phyloP scores from a whole-genome alignment of 345 rosid species.

The Cardamine resedifolia region DNA sequence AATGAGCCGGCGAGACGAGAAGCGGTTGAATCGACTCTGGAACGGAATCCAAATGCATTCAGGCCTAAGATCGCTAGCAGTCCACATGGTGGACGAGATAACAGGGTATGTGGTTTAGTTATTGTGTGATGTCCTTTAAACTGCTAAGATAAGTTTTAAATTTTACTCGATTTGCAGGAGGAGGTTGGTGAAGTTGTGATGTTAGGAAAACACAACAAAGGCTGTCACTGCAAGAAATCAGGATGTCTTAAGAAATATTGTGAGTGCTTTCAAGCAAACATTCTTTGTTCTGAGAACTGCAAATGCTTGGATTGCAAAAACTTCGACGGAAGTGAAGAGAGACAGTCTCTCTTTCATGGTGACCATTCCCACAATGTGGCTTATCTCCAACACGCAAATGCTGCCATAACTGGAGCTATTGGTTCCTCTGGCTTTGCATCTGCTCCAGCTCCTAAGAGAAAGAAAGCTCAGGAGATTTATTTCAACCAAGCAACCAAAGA shows the following conservation, averaged over 20 bases:
- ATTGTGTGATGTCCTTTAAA: background rate
- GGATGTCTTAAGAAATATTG: constrained; percentile 99
- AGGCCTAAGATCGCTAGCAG: constrained; percentile 97
- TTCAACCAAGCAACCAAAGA: constrained; percentile 64
- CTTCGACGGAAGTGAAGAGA: constrained; percentile 95
- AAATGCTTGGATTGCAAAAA: constrained; percentile 98
- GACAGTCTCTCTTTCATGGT: constrained; percentile 87
- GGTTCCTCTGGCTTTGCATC: constrained; percentile 90
- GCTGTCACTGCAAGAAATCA: constrained; percentile 99
- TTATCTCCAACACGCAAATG: constrained; percentile 90
- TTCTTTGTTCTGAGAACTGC: constrained; percentile 97
- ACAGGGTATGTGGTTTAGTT: constrained; percentile 48
- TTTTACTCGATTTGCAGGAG: constrained; percentile 50
- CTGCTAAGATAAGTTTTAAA: background rate
- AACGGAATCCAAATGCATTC: constrained; percentile 97
- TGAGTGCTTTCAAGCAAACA: constrained; percentile 97
- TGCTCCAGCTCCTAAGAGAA: constrained; percentile 67
- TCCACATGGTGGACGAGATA: constrained; percentile 75
- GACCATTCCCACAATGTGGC: constrained; percentile 66
- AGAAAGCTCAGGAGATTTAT: constrained; percentile 71
- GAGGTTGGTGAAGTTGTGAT: constrained; percentile 66
- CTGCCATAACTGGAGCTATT: constrained; percentile 95
- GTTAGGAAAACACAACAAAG: constrained; percentile 91
- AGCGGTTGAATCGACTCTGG: constrained; percentile 87
- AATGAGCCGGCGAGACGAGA: constrained; percentile 84